Percentiles rank a stretch among this genome's conserved stretches.
Conservation (phyloP, 2,329 filamentous ascomycete species). For the Coniella vitis region DNA sequence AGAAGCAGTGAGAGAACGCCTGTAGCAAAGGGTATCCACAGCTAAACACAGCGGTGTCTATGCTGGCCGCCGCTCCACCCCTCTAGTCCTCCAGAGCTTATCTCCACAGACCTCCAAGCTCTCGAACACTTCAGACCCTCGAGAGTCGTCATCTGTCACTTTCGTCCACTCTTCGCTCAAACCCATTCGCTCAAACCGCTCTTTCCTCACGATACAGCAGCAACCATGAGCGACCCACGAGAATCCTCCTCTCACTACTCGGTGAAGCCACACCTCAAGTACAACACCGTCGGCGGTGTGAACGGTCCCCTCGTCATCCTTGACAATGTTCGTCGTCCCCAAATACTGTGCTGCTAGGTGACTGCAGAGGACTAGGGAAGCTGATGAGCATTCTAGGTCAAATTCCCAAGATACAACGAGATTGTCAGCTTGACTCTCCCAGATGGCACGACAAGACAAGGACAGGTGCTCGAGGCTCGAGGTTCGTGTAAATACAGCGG, state of each 20-base stretch:
- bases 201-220: constrained; percentile 3
- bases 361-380: neutral
- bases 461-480: constrained; percentile 95
- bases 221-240: constrained; percentile 49
- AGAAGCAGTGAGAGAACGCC: neutral
- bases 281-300: constrained; percentile 97
- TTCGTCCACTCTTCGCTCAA: neutral
- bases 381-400: constrained; percentile 58
- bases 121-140: constrained; percentile 9
- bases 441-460: constrained; percentile 88
- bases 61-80: neutral
- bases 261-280: constrained; percentile 62
- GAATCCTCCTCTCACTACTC: constrained; percentile 53
- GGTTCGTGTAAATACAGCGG: constrained; percentile 45
- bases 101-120: constrained; percentile 14
- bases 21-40: neutral
- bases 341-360: constrained; percentile 17
- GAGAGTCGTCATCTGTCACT: constrained; percentile 11
- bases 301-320: constrained; percentile 97
- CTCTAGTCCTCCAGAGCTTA: constrained; percentile 11
- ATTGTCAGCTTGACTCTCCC: constrained; percentile 94
- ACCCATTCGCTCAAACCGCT: neutral
- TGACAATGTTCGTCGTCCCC: constrained; percentile 66
- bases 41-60: neutral
- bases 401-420: constrained; percentile 96